phyloP scores from a whole-genome alignment of 108 stramenopile species.

The Nitzschia putrida region DNA sequence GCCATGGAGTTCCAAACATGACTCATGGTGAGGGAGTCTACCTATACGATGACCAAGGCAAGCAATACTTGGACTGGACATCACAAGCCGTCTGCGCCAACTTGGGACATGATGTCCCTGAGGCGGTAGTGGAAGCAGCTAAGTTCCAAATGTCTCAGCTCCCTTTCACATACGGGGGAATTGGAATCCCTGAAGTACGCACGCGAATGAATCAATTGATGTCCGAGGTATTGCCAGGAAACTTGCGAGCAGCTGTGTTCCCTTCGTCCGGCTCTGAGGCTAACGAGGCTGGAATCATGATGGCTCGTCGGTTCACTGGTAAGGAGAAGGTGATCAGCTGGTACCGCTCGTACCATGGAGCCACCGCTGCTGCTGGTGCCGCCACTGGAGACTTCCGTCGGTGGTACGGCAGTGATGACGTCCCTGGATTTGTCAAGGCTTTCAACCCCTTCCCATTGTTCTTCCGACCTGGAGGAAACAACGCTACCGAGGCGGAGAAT shows the following conservation, averaged over 20 bases:
- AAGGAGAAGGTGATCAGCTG: constrained; percentile 58
- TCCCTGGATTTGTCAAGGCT: constrained; percentile 62
- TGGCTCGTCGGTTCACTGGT: constrained; percentile 85
- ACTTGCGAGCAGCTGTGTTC: constrained; percentile 84
- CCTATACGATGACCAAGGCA: constrained; percentile 59
- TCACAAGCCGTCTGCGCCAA: constrained; percentile 75
- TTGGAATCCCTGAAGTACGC: constrained; percentile 57
- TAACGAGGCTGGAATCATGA: constrained; percentile 95
- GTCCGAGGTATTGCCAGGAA: constrained; percentile 57
- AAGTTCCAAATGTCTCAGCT: constrained; percentile 45
- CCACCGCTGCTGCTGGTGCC: constrained; percentile 86
- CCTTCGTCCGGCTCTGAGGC: constrained; percentile 95
- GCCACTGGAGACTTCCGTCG: constrained; percentile 86
- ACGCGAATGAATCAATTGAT: constrained; percentile 58
- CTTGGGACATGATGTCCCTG: constrained; percentile 57
- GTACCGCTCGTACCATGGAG: constrained; percentile 91
- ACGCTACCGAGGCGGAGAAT: constrained; percentile 47
- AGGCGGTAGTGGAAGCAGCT: constrained; percentile 48
- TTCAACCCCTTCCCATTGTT: constrained; percentile 63
- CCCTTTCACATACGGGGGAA: constrained; percentile 64
- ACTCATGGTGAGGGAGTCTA: constrained; percentile 67
- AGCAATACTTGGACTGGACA: constrained; percentile 72
- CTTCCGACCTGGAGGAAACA: constrained; percentile 47
- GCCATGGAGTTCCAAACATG: constrained; percentile 54
- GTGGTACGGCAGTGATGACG: constrained; percentile 45